Conservation (phyloP, 768 basidiomycete species). For the Grammothele lineata region DNA sequence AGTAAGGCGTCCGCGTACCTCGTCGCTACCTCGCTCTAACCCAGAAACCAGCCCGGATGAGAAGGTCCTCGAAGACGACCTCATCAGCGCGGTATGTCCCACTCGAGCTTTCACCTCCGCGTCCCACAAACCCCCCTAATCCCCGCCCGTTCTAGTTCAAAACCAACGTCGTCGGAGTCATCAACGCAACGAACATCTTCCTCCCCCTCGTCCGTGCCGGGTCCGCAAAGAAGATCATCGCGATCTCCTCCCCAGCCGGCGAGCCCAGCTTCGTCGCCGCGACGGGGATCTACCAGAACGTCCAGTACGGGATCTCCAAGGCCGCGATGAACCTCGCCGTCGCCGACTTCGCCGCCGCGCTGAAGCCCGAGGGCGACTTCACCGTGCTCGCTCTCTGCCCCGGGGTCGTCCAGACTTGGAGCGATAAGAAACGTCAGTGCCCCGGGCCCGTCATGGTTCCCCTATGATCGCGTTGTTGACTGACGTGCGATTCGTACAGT, state of each 20-base stretch:
- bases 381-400: conserved; percentile 25
- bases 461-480: too few species aligned
- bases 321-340: conserved; percentile 32
- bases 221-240: conserved; percentile 30
- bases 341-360: conserved; percentile 30
- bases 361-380: conserved; percentile 28
- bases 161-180: conserved; percentile 31
- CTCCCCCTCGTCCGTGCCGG: conserved; percentile 33
- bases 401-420: too few species aligned
- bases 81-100: conserved; percentile 14
- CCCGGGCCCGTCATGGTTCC: too few species aligned
- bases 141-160: conserved; percentile 17
- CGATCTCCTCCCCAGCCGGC: conserved; percentile 17
- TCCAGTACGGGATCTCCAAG: conserved; percentile 33
- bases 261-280: too few species aligned
- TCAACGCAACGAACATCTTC: conserved; percentile 32
- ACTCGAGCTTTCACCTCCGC: background rate
- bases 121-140: background rate
- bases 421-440: conserved; percentile 28
- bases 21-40: too few species aligned
- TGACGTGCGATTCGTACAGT: too few species aligned
- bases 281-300: conserved; percentile 11
- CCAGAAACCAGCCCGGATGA: background rate
- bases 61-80: conserved; percentile 18
- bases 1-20: too few species aligned